These are phyloP conservation scores for Sclerotinia spermophila DNA, from an alignment of 2,329 filamentous ascomycete species.

Conservation along the genomic window DNA sequence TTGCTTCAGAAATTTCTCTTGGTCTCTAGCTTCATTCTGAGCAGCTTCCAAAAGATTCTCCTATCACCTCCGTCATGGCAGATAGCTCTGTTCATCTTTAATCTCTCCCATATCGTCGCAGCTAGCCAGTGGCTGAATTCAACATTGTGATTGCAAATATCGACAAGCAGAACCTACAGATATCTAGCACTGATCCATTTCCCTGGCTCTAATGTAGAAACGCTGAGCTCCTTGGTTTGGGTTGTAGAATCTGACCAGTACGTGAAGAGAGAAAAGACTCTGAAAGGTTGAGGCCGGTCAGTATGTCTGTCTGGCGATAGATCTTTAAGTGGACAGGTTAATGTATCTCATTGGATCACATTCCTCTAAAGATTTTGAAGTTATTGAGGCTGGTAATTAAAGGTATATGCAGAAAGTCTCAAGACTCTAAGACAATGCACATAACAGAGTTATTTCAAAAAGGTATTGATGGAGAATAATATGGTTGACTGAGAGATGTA, in stretches of 20 bases:
- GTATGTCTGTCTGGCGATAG: neutral
- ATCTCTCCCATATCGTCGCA: neutral
- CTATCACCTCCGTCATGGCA: neutral
- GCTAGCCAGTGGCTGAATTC: neutral
- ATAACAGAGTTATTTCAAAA: too few relatives aligned
- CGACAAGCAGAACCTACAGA: too few relatives aligned
- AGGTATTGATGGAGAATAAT: neutral
- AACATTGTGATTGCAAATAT: neutral
- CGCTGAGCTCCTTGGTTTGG: too few relatives aligned
- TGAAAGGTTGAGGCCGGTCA: neutral
- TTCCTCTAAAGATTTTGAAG: neutral
- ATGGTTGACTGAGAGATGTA: neutral
- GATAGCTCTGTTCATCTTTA: neutral
- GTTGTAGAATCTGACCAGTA: too few relatives aligned
- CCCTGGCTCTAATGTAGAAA: too few relatives aligned
- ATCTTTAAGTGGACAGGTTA: neutral
- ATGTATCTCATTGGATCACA: too few relatives aligned
- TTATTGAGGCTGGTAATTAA: neutral
- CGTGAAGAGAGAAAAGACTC: too few relatives aligned
- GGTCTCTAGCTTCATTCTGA: too few relatives aligned
- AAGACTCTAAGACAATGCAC: too few relatives aligned
- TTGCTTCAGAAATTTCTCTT: neutral
- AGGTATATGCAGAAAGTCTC: too few relatives aligned
- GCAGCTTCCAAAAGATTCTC: too few relatives aligned
- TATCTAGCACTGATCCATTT: too few relatives aligned